Conservation (phyloP, 2,329 filamentous ascomycete species). For the Penicillium sp. region DNA sequence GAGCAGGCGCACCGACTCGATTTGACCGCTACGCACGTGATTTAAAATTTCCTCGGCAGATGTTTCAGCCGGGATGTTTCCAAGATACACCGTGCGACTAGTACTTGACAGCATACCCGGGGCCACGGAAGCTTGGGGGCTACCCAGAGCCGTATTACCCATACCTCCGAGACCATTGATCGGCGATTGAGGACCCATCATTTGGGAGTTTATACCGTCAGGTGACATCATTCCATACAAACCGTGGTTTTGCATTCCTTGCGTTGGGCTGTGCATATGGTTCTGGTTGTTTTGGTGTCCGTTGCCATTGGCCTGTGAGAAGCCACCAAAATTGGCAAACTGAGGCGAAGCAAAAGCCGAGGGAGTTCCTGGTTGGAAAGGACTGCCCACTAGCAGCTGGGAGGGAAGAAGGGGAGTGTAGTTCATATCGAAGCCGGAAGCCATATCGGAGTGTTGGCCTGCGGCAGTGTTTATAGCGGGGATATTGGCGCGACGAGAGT, state of each 20-base stretch:
- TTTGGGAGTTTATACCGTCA: constrained; percentile 77
- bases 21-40: constrained; percentile 94
- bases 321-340: constrained; percentile 79
- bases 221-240: constrained; percentile 83
- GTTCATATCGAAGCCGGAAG: constrained; percentile 94
- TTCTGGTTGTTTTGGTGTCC: constrained; percentile 57
- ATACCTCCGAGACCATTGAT: constrained; percentile 70
- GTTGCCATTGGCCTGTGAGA: constrained; percentile 60
- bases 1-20: constrained; percentile 94
- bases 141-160: constrained; percentile 57
- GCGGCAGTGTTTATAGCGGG: constrained; percentile 85
- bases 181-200: constrained; percentile 81
- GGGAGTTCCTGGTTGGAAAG: constrained; percentile 92
- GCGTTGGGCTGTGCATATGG: constrained; percentile 70
- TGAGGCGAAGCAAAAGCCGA: constrained; percentile 86
- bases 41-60: constrained; percentile 93
- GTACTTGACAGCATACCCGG: constrained; percentile 84
- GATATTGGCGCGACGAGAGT: constrained; percentile 78
- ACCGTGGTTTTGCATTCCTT: constrained; percentile 67
- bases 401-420: constrained; percentile 95
- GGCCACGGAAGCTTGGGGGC: constrained; percentile 71
- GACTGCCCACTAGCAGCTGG: constrained; percentile 88
- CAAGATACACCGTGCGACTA: constrained; percentile 93
- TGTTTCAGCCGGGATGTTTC: constrained; percentile 98
- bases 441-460: constrained; percentile 66